Base-by-base conservation (phyloP, 352 stramenopile species). In the Nothophytophthora sp. region DNA sequence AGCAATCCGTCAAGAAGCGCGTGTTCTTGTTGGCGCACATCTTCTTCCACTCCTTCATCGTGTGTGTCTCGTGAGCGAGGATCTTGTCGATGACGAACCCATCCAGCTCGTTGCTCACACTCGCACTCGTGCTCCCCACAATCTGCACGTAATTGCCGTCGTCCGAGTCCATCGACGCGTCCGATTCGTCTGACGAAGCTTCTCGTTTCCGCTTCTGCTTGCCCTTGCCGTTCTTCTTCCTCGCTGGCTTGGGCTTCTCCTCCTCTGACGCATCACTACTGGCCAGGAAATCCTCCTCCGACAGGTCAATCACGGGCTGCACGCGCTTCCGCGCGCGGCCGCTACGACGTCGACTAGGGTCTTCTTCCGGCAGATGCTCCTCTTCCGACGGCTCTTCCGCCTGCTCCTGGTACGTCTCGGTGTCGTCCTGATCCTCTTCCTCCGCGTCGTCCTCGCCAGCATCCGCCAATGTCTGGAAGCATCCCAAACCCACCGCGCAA, bases 71-170 rank as follows among this genome's bases (percentile, higher is more conserved):
- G 3, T 76, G 68, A 18, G 76, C 86, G 23, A 96, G 49, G 2
- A 96, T 39, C 49, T 96, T 96, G 61, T 90, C 86, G 45, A 96
- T 88, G 30, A 93, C 67, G 55, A 92, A 95, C 18, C 55, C 65
- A 9, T 65, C 51, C 13, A 37, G 52, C 38, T 90, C 85, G n/a
- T 86, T 75, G 20, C 82, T 72, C 18, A 67, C 57, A 25, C 35
- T 59, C 27, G 46, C 43, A 16, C 20, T 19, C 13, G 22, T 24
- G n/a, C 25, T 36, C 38, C 53, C 53, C 12, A 67, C 48, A 43
- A 58, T 48, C 29, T 58, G 41, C 33, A 54, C 47, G 1, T 65
- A 51, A 30, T 55, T 76, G 25, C 63, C 58, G 28, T 70, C 51
- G 1, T 58, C 59, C 7, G 37, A 60, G 16, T 75, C 53, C 2